Conservation (phyloP, 768 basidiomycete genomes). For the Mycena kentingensis region DNA sequence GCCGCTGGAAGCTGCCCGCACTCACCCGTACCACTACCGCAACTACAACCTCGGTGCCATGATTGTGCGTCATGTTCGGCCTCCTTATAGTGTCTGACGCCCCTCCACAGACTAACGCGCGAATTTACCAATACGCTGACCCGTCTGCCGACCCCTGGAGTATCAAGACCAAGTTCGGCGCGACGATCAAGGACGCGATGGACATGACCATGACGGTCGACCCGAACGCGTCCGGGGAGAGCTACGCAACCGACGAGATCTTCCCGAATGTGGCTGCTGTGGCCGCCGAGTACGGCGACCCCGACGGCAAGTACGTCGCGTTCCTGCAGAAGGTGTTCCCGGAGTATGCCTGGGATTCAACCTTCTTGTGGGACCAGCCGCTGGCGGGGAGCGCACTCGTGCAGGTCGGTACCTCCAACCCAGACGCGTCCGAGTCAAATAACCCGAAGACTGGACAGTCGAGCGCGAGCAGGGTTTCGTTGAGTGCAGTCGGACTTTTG, state of each 20-base stretch:
- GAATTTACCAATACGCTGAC: too few species aligned
- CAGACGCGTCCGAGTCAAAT: too few species aligned
- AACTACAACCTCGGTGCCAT: constrained; percentile 71
- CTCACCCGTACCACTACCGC: too few species aligned
- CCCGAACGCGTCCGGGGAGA: too few species aligned
- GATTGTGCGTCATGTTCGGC: constrained; percentile 46
- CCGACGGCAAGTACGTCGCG: constrained; percentile 53
- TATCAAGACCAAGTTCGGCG: constrained; percentile 46
- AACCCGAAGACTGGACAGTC: not conserved
- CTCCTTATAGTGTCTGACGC: not conserved
- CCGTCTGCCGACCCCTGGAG: constrained; percentile 51
- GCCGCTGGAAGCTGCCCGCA: constrained; percentile 68
- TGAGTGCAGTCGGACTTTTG: not conserved
- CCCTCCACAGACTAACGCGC: constrained; percentile 54
- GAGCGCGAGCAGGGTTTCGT: not conserved
- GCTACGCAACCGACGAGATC: too few species aligned
- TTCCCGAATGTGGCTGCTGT: too few species aligned
- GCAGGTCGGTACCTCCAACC: not conserved
- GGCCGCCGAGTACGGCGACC: too few species aligned
- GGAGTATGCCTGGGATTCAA: constrained; percentile 45
- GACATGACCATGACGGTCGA: too few species aligned
- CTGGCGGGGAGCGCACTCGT: constrained; percentile 35
- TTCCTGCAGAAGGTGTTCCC: constrained; percentile 44
- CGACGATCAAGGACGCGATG: constrained; percentile 65
- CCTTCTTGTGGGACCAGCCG: constrained; percentile 59